These are phyloP conservation scores for Leishmania major DNA, from an alignment of 208 protist genomes.

Conservation along the genomic window DNA sequence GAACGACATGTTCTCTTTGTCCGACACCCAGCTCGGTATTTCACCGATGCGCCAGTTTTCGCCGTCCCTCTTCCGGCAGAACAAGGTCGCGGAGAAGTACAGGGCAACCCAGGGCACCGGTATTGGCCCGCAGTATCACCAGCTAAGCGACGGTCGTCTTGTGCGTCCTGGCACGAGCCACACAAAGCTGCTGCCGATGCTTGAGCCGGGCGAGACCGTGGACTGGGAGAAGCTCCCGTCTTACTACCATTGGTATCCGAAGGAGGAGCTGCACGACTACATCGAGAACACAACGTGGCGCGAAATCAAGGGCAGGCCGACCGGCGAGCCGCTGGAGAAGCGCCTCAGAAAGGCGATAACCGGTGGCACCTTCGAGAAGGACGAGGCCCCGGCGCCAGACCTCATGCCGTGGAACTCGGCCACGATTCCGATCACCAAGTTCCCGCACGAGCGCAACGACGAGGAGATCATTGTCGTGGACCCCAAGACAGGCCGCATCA, in stretches of 20 bases:
- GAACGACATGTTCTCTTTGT: slow-evolving; percentile 90
- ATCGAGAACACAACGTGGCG: slow-evolving; percentile 88
- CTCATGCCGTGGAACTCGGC: slow-evolving; percentile 85
- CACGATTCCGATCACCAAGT: slow-evolving; percentile 84
- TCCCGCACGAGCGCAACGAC: slow-evolving; percentile 85
- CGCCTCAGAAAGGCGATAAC: slow-evolving; percentile 43
- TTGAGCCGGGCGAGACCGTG: slow-evolving; percentile 83
- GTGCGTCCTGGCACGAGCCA: slow-evolving; percentile 83
- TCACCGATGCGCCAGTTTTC: slow-evolving; percentile 81
- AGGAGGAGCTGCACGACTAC: slow-evolving; percentile 87
- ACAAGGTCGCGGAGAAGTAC: slow-evolving; percentile 88
- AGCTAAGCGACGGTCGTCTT: slow-evolving; percentile 80
- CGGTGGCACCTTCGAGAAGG: slow-evolving; percentile 33
- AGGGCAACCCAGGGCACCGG: slow-evolving; percentile 86
- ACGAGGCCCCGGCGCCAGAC: slow-evolving; percentile 56
- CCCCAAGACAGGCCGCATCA: slow-evolving; percentile 87
- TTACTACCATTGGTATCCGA: slow-evolving; percentile 92
- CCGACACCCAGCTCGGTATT: slow-evolving; percentile 83
- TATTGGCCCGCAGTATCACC: slow-evolving; percentile 82
- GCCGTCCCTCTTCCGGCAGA: slow-evolving; percentile 64
- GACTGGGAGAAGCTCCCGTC: slow-evolving; percentile 89
- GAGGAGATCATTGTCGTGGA: slow-evolving; percentile 88
- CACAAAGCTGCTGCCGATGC: slow-evolving; percentile 83
- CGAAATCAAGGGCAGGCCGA: slow-evolving; percentile 70
- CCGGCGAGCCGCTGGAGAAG: slow-evolving; percentile 59